A percentile compares a stretch with the other conserved stretches of the same genome.
Evolutionary conservation across 176 grass and related monocot species (phyloP).

Genomic region (Triticum timopheevii): DNA sequence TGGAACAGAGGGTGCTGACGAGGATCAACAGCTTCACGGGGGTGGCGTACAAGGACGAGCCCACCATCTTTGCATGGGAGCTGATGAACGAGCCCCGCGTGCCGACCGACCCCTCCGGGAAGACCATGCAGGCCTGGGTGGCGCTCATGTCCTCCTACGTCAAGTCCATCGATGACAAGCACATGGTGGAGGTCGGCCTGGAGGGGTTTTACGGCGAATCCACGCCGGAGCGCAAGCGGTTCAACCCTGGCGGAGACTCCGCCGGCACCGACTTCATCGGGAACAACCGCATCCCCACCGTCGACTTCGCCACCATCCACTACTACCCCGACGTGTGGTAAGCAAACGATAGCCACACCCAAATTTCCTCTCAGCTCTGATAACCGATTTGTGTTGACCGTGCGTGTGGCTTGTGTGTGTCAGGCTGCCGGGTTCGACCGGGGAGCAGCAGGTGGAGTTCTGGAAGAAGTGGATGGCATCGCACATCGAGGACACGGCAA

Average conservation of each 20-base stretch:
- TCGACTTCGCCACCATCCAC: constrained; percentile 57
- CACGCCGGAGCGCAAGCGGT: constrained; percentile 31
- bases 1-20: constrained; percentile 43
- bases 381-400: no score
- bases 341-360: no score
- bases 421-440: not conserved
- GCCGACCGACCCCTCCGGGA: constrained; percentile 59
- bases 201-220: constrained; percentile 85
- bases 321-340: not conserved
- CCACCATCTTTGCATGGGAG: constrained; percentile 83
- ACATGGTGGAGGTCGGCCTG: constrained; percentile 75
- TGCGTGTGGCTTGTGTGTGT: no score
- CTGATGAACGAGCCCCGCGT: constrained; percentile 82
- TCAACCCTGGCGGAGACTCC: constrained; percentile 47
- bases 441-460: not conserved
- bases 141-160: constrained; percentile 63
- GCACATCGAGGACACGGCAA: not conserved
- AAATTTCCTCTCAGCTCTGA: no score
- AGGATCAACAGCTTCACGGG: constrained; percentile 71
- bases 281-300: constrained; percentile 52
- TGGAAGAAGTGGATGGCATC: not conserved
- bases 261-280: constrained; percentile 84
- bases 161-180: constrained; percentile 79
- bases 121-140: constrained; percentile 54
- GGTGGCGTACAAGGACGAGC: constrained; percentile 76